Evolutionary conservation across 202 grass and related monocot genomes (phyloP).

Genomic region (Tripidium arundinaceum): DNA sequence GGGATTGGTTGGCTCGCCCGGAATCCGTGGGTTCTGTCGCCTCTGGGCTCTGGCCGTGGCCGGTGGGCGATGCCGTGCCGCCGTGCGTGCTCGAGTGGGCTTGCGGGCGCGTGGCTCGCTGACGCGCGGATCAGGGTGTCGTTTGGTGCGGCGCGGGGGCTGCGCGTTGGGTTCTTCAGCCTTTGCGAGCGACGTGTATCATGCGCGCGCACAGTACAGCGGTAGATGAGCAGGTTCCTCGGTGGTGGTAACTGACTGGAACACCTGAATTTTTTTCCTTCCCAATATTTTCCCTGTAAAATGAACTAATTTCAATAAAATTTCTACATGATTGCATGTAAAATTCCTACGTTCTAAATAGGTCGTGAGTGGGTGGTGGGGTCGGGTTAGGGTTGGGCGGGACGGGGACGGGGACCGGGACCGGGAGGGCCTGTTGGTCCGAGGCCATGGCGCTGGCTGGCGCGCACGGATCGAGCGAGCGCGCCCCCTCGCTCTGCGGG

Average conservation of each 20-base stretch:
- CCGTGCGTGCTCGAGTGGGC: not conserved
- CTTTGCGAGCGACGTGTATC: not conserved
- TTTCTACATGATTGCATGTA: too few relatives aligned
- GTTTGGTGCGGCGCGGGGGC: not conserved
- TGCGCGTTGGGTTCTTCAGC: not conserved
- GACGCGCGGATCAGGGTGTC: not conserved
- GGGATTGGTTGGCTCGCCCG: too few relatives aligned
- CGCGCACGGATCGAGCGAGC: constrained; percentile 38
- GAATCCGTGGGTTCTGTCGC: too few relatives aligned
- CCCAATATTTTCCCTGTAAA: too few relatives aligned
- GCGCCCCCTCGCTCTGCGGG: not conserved
- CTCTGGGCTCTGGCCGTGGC: too few relatives aligned
- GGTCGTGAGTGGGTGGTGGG: too few relatives aligned
- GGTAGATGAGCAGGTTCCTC: not conserved
- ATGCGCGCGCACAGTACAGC: not conserved
- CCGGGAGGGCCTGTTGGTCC: constrained; percentile 45
- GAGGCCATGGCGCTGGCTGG: constrained; percentile 51
- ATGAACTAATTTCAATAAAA: too few relatives aligned
- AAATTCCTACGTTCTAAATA: too few relatives aligned
- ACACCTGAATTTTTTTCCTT: too few relatives aligned
- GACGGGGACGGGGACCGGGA: constrained; percentile 35
- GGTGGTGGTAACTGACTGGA: too few relatives aligned
- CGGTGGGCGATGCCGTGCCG: too few relatives aligned
- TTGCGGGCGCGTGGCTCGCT: not conserved
- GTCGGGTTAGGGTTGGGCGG: constrained; percentile 51